Evolutionary conservation across 768 basidiomycete species (phyloP).

Genomic region (Hydnomerulius pinastri): DNA sequence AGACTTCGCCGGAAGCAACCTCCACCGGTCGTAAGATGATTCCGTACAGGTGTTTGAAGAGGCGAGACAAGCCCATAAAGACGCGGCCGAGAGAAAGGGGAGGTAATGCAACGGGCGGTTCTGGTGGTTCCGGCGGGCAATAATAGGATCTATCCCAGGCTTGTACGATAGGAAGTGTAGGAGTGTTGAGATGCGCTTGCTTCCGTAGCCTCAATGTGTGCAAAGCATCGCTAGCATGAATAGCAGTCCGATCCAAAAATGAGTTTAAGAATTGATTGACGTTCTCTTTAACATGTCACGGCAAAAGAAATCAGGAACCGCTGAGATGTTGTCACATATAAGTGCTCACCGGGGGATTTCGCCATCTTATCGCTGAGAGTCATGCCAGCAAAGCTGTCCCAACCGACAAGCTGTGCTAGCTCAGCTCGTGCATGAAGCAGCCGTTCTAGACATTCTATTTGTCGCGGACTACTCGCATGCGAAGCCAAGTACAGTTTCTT

Average conservation of each 20-base stretch:
- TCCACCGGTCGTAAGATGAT: conserved; percentile 75
- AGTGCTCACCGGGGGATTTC: conserved; percentile 73
- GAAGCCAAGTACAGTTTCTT: conserved; percentile 80
- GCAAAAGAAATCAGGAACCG: conserved; percentile 3
- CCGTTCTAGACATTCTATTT: conserved; percentile 75
- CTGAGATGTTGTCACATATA: neutral
- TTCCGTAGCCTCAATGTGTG: conserved; percentile 68
- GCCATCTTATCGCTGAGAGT: conserved; percentile 96
- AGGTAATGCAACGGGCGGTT: conserved; percentile 71
- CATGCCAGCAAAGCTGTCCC: conserved; percentile 85
- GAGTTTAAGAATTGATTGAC: conserved; percentile 85
- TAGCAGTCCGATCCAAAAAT: conserved; percentile 76
- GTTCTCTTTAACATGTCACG: conserved; percentile 59
- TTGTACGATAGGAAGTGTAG: conserved; percentile 65
- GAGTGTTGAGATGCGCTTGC: conserved; percentile 65
- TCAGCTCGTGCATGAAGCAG: conserved; percentile 78
- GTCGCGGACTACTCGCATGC: conserved; percentile 71
- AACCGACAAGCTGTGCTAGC: conserved; percentile 82
- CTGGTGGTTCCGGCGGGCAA: conserved; percentile 75
- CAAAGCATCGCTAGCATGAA: conserved; percentile 75
- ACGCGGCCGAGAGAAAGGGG: conserved; percentile 87
- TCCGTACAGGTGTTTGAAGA: conserved; percentile 88
- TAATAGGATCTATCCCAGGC: conserved; percentile 99
- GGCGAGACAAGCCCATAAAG: conserved; percentile 86
- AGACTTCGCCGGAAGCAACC: conserved; percentile 76